Base-by-base conservation (phyloP, 805 yeast species). In the Cyberlindnera mississippiensis region DNA sequence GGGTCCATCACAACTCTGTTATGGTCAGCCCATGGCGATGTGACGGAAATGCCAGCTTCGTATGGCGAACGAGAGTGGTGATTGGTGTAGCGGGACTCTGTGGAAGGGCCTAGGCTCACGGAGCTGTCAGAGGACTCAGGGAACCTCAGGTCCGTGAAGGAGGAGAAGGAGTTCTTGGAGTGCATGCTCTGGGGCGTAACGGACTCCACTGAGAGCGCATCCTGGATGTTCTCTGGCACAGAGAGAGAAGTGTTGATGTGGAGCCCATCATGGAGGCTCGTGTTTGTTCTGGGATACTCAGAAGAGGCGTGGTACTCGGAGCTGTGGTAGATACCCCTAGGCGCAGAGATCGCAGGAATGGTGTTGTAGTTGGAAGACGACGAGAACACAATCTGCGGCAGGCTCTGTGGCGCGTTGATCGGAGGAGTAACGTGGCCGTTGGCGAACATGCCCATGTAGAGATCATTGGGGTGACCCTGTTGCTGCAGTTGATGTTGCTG, bases 121-220 rank as follows among this genome's bases (percentile, higher is more conserved):
- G 16, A n/a, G 35, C 14, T 32, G 13, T 36, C 37, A 2, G 33
- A 30, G 10, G 39, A 20, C 28, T 40, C 44, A n/a, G 44, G 41
- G 22, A 40, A 44, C 12, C 40, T 41, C 32, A 45, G 26, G 8
- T 39, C 42, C 9, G 17, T 38, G 16, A 43, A 32, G 5, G 46
- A 43, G 10, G 46, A 39, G 35, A 43, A 43, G 2, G 41, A 36
- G 26, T 33, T 24, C 35, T 41, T 41, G 13, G 44, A 41, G 16
- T 37, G 40, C 4, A 41, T n/a, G 32, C 44, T 41, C 31, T 35
- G 39, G 5, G 44, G 44, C 9, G 44, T 41, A 7, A 36, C 30
- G 3, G 44, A 37, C 12, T 22, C 40, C 5, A 28, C 16, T 4
- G 44, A 41, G 13, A 37, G 27, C 2, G 40, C 8, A 19, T 41